phyloP scores from a whole-genome alignment of 306 rosid genomes.

The Delonix regia region DNA sequence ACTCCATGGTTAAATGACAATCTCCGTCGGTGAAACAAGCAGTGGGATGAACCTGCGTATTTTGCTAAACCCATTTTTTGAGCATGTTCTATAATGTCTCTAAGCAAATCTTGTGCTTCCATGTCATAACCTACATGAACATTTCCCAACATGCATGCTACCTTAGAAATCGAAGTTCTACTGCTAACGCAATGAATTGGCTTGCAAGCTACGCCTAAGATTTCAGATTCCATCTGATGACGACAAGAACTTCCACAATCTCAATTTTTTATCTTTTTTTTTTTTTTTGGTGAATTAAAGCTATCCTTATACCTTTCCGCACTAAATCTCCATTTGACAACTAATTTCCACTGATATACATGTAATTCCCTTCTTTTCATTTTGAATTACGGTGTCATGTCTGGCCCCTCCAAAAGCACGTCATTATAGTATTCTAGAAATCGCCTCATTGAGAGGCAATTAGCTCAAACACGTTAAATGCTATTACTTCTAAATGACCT shows the following conservation, averaged over 20 bases:
- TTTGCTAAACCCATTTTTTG: background rate
- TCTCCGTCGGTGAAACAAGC: slow-evolving; percentile 3
- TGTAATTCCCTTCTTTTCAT: background rate
- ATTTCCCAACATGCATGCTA: background rate
- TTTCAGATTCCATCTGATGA: background rate
- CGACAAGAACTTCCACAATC: no score
- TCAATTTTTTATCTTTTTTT: background rate
- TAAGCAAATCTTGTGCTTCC: background rate
- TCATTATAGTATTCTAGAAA: background rate
- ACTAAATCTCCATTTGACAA: background rate
- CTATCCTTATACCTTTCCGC: background rate
- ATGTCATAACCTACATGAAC: background rate
- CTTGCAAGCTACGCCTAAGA: background rate
- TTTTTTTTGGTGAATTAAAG: background rate
- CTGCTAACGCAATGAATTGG: background rate
- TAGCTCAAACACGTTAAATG: background rate
- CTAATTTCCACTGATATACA: background rate
- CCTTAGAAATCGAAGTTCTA: background rate
- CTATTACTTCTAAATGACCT: background rate
- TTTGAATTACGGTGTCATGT: background rate
- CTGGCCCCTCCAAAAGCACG: background rate
- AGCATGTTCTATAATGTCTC: background rate
- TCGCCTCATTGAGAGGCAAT: background rate
- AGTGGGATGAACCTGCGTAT: background rate
- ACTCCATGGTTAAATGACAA: no score